phyloP scores from a whole-genome alignment of 371 early-diverging fungal genomes.

The Mycotypha africana region DNA sequence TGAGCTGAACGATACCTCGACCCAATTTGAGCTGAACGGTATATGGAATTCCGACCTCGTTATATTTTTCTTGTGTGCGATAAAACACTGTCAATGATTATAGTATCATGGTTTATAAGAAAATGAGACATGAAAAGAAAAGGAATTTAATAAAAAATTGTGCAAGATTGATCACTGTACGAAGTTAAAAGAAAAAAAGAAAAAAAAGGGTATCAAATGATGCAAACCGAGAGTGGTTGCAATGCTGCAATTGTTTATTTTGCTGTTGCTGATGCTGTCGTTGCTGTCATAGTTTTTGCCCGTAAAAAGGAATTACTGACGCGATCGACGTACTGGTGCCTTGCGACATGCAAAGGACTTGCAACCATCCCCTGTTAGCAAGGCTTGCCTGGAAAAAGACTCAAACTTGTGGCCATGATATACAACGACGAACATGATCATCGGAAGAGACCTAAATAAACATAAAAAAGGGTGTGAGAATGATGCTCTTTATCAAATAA shows the following conservation, averaged over 20 bases:
- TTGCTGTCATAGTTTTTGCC: background rate
- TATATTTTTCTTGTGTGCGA: conserved; percentile 1
- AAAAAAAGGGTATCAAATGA: conserved; percentile 3
- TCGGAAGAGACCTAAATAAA: conserved; percentile 2
- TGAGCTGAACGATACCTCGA: too few species aligned
- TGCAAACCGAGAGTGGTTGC: conserved; percentile 1
- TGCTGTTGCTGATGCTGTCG: background rate
- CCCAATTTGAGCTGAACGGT: conserved; percentile 1
- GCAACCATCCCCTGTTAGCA: conserved; percentile 5
- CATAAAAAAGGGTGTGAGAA: conserved; percentile 4
- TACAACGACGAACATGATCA: conserved; percentile 3
- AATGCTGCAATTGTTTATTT: conserved; percentile 2
- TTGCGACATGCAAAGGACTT: conserved; percentile 6
- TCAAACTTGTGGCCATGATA: conserved; percentile 5
- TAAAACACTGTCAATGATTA: conserved; percentile 4
- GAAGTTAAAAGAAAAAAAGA: background rate
- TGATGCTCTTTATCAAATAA: conserved; percentile 3
- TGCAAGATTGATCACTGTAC: conserved; percentile 1
- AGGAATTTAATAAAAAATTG: conserved; percentile 1
- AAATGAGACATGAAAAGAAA: conserved; percentile 3
- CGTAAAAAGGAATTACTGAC: conserved; percentile 2
- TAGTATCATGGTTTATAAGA: conserved; percentile 2
- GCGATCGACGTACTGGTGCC: conserved; percentile 5
- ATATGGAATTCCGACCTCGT: conserved; percentile 1
- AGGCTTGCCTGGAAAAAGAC: conserved; percentile 5